These are phyloP conservation scores for Buxus sempervirens DNA, from an alignment of 164 flowering plant genomes.

Conservation along the genomic window DNA sequence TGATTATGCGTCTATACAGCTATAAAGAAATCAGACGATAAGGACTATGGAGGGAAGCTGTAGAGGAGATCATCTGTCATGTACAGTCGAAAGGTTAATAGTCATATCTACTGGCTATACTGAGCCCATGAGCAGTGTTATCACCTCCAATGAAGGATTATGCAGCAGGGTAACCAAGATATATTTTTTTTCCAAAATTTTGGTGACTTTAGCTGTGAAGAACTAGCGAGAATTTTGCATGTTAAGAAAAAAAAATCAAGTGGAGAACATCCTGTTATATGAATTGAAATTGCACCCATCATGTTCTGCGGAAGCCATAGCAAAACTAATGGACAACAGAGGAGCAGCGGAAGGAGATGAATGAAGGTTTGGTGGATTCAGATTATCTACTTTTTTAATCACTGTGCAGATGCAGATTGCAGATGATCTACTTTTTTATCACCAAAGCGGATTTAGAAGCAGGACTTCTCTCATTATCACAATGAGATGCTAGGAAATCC, in stretches of 20 bases:
- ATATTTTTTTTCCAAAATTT: conserved; percentile 72
- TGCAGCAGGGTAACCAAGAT: conserved; percentile 73
- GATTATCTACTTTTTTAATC: too few relatives aligned
- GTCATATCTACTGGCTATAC: conserved; percentile 78
- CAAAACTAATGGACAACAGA: conserved; percentile 48
- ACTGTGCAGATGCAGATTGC: conserved; percentile 51
- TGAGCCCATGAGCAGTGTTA: conserved; percentile 76
- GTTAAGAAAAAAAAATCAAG: conserved; percentile 55
- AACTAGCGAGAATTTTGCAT: conserved; percentile 51
- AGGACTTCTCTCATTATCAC: conserved; percentile 28
- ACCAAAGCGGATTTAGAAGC: conserved; percentile 59
- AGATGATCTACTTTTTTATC: conserved; percentile 56
- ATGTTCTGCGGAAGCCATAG: conserved; percentile 47
- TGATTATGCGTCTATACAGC: conserved; percentile 96
- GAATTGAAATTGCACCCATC: conserved; percentile 58
- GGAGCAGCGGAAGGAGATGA: conserved; percentile 62
- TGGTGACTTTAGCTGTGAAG: conserved; percentile 50
- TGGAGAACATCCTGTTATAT: conserved; percentile 40
- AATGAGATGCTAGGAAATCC: not conserved
- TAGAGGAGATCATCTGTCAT: conserved; percentile 76
- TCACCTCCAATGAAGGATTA: conserved; percentile 68
- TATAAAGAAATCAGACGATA: conserved; percentile 89
- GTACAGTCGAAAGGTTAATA: conserved; percentile 67
- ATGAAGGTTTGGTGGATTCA: conserved; percentile 65
- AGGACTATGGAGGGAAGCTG: conserved; percentile 77